phyloP scores from a whole-genome alignment of 768 basidiomycete species.

The Pulveroboletus sp. region DNA sequence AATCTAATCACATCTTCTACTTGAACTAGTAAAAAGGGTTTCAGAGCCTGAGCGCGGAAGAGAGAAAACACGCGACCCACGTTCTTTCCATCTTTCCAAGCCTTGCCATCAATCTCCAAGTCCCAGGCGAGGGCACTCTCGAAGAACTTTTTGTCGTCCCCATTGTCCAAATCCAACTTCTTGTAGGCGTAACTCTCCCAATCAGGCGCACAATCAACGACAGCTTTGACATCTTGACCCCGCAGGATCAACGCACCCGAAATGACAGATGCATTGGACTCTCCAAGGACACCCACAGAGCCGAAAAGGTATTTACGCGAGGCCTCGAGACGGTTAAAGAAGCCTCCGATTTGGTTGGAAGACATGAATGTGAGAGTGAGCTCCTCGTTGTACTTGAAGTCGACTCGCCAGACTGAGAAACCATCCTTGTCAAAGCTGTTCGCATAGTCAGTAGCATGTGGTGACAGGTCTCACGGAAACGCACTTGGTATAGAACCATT shows the following conservation, averaged over 20 bases:
- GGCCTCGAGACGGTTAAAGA: slow-evolving; percentile 97
- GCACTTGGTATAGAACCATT: slow-evolving; percentile 97
- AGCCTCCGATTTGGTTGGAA: slow-evolving; percentile 88
- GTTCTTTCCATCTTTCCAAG: slow-evolving; percentile 89
- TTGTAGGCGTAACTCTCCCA: slow-evolving; percentile 86
- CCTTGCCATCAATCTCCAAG: slow-evolving; percentile 82
- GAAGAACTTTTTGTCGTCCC: slow-evolving; percentile 84
- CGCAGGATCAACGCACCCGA: slow-evolving; percentile 80
- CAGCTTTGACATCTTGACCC: slow-evolving; percentile 69
- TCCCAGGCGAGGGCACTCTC: slow-evolving; percentile 95
- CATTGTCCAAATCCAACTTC: slow-evolving; percentile 70
- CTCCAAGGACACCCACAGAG: slow-evolving; percentile 88
- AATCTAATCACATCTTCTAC: slow-evolving; percentile 12
- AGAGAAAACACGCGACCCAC: slow-evolving; percentile 47
- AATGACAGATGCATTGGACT: slow-evolving; percentile 74
- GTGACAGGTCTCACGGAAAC: slow-evolving; percentile 18
- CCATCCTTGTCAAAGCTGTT: slow-evolving; percentile 82
- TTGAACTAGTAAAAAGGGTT: slow-evolving; percentile 18
- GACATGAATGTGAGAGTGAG: slow-evolving; percentile 94
- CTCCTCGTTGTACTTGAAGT: slow-evolving; percentile 97
- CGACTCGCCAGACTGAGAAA: slow-evolving; percentile 87
- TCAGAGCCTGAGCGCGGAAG: not conserved
- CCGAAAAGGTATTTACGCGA: slow-evolving; percentile 97
- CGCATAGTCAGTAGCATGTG: slow-evolving; percentile 4
- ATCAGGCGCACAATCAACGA: slow-evolving; percentile 82